Conservation (phyloP, 495 filamentous ascomycete species). For the Articulospora tetracladia region DNA sequence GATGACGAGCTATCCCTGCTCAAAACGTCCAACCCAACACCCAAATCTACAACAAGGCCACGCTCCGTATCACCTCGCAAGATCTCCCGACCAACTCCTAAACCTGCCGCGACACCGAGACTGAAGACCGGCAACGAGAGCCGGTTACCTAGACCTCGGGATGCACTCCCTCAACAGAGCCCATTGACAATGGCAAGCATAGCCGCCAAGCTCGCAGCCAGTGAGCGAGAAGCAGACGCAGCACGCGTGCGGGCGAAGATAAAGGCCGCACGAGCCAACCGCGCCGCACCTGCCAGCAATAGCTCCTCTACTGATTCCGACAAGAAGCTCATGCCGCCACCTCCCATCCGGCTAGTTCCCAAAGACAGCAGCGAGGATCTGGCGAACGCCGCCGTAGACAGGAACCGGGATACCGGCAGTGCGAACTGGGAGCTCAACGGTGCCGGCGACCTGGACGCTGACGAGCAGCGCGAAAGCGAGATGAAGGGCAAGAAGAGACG, state of each 20-base stretch:
- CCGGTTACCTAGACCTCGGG: slow-evolving; percentile 20
- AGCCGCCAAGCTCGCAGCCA: slow-evolving; percentile 50
- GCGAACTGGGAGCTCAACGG: slow-evolving; percentile 40
- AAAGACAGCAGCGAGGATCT: neutral
- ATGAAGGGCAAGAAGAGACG: slow-evolving; percentile 26
- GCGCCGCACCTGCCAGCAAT: slow-evolving; percentile 5
- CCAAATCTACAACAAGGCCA: slow-evolving; percentile 4
- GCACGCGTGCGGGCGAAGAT: slow-evolving; percentile 52
- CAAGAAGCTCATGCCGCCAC: neutral
- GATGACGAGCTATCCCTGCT: slow-evolving; percentile 7
- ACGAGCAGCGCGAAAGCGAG: slow-evolving; percentile 38
- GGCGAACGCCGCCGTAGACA: neutral
- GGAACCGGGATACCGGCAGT: neutral
- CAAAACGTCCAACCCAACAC: neutral
- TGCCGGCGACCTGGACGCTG: slow-evolving; percentile 31
- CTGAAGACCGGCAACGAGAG: slow-evolving; percentile 12
- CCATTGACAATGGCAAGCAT: slow-evolving; percentile 50
- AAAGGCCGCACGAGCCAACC: slow-evolving; percentile 35
- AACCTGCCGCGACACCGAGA: slow-evolving; percentile 11
- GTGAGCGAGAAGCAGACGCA: slow-evolving; percentile 52
- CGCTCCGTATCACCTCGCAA: slow-evolving; percentile 20
- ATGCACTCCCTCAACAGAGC: slow-evolving; percentile 37
- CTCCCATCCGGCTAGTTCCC: neutral
- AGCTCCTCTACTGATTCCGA: neutral
- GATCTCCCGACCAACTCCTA: slow-evolving; percentile 7